These are phyloP conservation scores for Pseudonectria foliicola DNA, from an alignment of 2,329 filamentous ascomycete genomes.

Conservation along the genomic window DNA sequence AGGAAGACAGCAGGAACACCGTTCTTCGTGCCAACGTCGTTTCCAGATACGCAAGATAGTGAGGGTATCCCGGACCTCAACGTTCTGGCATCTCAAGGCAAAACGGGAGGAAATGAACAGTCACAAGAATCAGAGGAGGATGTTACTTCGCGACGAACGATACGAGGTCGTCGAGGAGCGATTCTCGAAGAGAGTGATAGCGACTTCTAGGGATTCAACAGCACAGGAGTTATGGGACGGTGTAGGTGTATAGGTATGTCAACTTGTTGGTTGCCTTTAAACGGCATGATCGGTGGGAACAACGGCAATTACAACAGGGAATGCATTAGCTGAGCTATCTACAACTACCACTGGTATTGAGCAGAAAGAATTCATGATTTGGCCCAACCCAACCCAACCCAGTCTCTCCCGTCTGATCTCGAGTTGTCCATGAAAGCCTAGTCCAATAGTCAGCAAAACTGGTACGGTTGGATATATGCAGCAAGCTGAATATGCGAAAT, in stretches of 20 bases:
- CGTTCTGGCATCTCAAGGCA: constrained; percentile 13
- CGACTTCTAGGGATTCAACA: constrained; percentile 13
- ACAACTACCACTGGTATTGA: background rate
- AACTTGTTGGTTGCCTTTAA: background rate
- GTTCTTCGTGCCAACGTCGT: constrained; percentile 32
- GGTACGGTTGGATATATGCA: background rate
- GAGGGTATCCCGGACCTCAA: constrained; percentile 32
- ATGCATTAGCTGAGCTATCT: constrained; percentile 12
- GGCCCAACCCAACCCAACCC: too few species aligned
- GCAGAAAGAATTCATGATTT: background rate
- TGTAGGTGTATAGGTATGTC: constrained; percentile 5
- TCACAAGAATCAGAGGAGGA: constrained; percentile 12
- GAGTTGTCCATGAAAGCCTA: background rate
- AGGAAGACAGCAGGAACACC: constrained; percentile 17
- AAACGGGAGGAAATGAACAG: constrained; percentile 3
- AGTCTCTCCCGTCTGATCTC: too few species aligned
- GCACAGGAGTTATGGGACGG: constrained; percentile 2
- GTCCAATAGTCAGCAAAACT: background rate
- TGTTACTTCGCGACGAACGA: constrained; percentile 9
- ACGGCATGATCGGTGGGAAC: background rate
- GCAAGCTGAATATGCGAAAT: constrained; percentile 9
- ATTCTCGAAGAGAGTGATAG: constrained; percentile 28
- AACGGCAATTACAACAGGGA: background rate
- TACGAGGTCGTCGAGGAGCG: constrained; percentile 19
- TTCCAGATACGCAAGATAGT: constrained; percentile 34